Percentiles rank a stretch among this genome's conserved stretches.
Evolutionary conservation across 2,329 filamentous ascomycete species (phyloP).

Genomic region (Fusarium dimerum): DNA sequence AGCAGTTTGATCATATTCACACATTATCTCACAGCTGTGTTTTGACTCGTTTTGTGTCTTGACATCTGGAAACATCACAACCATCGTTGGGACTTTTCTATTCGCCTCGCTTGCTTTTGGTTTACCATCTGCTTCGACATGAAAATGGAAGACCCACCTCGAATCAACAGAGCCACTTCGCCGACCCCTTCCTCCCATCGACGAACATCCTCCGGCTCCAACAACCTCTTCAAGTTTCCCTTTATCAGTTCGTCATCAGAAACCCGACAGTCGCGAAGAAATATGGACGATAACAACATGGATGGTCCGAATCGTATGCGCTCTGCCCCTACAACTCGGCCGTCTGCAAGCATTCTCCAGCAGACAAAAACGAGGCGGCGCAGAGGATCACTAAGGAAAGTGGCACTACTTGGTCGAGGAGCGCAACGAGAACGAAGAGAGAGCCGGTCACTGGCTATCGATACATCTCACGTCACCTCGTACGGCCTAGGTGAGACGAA

Average conservation of each 20-base stretch:
- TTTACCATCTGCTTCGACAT: not conserved
- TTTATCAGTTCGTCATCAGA: constrained; percentile 58
- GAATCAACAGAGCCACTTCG: constrained; percentile 12
- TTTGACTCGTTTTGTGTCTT: too few relatives aligned
- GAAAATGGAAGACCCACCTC: constrained; percentile 17
- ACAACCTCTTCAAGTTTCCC: constrained; percentile 68
- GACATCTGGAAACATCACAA: too few relatives aligned
- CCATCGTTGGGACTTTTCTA: too few relatives aligned
- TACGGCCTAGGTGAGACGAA: constrained; percentile 19
- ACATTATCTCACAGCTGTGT: too few relatives aligned
- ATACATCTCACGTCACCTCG: constrained; percentile 37
- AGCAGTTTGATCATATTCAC: too few relatives aligned
- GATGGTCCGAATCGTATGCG: constrained; percentile 39
- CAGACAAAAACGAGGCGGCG: constrained; percentile 63
- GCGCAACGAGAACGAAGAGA: constrained; percentile 62
- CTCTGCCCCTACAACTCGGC: constrained; percentile 28
- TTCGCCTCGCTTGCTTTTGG: not conserved
- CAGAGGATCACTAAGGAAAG: constrained; percentile 84
- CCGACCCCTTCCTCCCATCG: constrained; percentile 24
- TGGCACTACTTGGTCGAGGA: constrained; percentile 77
- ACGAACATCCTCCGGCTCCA: constrained; percentile 59
- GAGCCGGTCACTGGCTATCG: constrained; percentile 45
- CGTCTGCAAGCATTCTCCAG: constrained; percentile 36
- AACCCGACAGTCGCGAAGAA: constrained; percentile 28
- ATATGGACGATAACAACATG: constrained; percentile 40